Evolutionary conservation across 2,329 filamentous ascomycete genomes (phyloP), one percentile per base, ranked within the genome.

Genomic region (Fusarium heterosporum): DNA sequence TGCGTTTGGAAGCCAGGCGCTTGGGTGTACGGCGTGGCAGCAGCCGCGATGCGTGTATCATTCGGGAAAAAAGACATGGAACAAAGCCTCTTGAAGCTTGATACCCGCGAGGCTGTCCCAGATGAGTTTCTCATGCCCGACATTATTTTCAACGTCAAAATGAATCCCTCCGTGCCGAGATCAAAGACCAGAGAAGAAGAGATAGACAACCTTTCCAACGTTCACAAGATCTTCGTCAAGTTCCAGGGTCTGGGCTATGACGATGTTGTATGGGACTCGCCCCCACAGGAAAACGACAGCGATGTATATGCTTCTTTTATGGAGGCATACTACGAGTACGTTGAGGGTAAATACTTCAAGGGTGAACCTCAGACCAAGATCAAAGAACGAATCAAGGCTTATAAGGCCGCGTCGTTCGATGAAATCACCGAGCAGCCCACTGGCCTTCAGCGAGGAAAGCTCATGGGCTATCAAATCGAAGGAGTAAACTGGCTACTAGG

Each of bases 401-500:
- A 89, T 67, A 89, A 93, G 64, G 78, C 80, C 12, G 80, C 84
- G 39, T 81, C 90, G 41, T 97, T 97, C 70, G 82, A 84, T 55
- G 87, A 93, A 67, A 84, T 93, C 66, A 82, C 88, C 36, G 79
- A 82, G 14, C 95, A 98, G 73, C 96, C 96, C 0, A 80, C 84
- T 1, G 88, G 88, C 14, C 82, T 98, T 9, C 87, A 86, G 30
- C 89, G 92, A 34, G 93, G 94, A 25, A 88, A 93, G 67, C 82
- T 98, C 59, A 98, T 98, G 94, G 87, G 89, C 32, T 98, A 99
- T 73, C 96, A 99, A 76, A 80, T 96, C 42, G 92, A 97, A 60
- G 96, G 96, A 19, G 82, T 97, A 50, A 97, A 98, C 73, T 99
- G 96, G 94, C 86, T 99, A 4, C 90, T 97, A 60, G 94, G 92